Percentiles rank a stretch among this genome's conserved stretches.
phyloP scores from a whole-genome alignment of 805 yeast genomes.

The Ogataea dorogensis region DNA sequence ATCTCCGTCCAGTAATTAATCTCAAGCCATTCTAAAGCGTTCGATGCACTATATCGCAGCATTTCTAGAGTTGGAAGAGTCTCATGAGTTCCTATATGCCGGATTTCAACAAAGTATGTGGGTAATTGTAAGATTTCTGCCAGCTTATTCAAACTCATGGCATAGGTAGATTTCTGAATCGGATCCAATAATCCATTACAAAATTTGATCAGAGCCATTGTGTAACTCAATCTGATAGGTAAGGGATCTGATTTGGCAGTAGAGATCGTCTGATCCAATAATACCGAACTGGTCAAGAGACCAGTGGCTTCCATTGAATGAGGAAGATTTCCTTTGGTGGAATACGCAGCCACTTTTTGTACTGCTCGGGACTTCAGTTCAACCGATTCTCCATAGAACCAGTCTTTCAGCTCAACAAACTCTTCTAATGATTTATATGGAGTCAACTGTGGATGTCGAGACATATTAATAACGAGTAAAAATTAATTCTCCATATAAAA shows the following conservation, averaged over 20 bases:
- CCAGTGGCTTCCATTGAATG: slow-evolving; percentile 72
- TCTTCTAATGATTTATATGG: slow-evolving; percentile 42
- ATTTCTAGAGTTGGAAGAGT: slow-evolving; percentile 67
- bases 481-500: background rate
- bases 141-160: slow-evolving; percentile 72
- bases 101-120: slow-evolving; percentile 76
- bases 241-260: slow-evolving; percentile 29
- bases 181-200: slow-evolving; percentile 93
- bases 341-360: slow-evolving; percentile 49
- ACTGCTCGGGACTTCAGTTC: slow-evolving; percentile 44
- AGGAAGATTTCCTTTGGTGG: slow-evolving; percentile 63
- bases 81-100: slow-evolving; percentile 93
- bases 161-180: slow-evolving; percentile 72
- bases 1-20: slow-evolving; percentile 66
- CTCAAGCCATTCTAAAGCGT: slow-evolving; percentile 75
- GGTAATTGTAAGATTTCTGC: slow-evolving; percentile 74
- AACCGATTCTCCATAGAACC: slow-evolving; percentile 43
- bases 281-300: slow-evolving; percentile 48
- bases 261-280: slow-evolving; percentile 39
- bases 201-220: slow-evolving; percentile 77
- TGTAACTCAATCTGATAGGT: slow-evolving; percentile 51
- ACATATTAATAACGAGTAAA: slow-evolving; percentile 16
- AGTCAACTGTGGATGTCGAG: slow-evolving; percentile 32
- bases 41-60: slow-evolving; percentile 54
- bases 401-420: slow-evolving; percentile 41